A percentile compares a stretch with the other conserved stretches of the same genome.
These are phyloP conservation scores for Casaregolazyma lundiana DNA, from an alignment of 1,139 yeast genomes.

Conservation along the genomic window DNA sequence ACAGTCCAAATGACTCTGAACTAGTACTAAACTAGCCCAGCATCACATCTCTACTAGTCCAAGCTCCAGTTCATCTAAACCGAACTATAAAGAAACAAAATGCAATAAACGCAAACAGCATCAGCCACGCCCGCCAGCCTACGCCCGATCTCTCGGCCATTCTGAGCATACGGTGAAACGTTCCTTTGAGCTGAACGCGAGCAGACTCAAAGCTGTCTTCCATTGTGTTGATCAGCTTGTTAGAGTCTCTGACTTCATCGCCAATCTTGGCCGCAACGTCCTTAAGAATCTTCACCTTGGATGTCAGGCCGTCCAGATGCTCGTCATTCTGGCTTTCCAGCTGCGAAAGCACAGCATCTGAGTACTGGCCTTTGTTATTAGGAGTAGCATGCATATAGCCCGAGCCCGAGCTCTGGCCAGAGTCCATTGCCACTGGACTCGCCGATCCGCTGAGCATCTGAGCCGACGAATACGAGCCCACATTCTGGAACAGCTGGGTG, in stretches of 20 bases:
- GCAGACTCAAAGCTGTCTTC: constrained; percentile 46
- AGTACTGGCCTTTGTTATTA: constrained; percentile 40
- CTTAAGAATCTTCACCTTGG: constrained; percentile 67
- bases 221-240: constrained; percentile 55
- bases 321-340: constrained; percentile 83
- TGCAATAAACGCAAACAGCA: constrained; percentile 57
- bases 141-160: constrained; percentile 85
- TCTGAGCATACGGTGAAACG: constrained; percentile 66
- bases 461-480: constrained; percentile 28
- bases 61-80: constrained; percentile 32
- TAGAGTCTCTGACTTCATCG: constrained; percentile 72
- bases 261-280: constrained; percentile 74
- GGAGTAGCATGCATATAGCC: constrained; percentile 42
- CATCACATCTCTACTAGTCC: not conserved
- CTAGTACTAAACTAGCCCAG: not conserved
- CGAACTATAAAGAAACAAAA: constrained; percentile 81
- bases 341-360: constrained; percentile 56
- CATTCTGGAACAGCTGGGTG: constrained; percentile 35
- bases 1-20: not conserved
- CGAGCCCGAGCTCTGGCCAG: constrained; percentile 11
- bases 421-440: constrained; percentile 12
- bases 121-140: constrained; percentile 73
- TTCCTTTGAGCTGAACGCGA: constrained; percentile 50
- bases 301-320: constrained; percentile 63
- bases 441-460: constrained; percentile 18